Percentiles rank a stretch among this genome's conserved stretches.
Evolutionary conservation across 1,284 basidiomycete genomes (phyloP).

Genomic region (Neonothopanus nambi): DNA sequence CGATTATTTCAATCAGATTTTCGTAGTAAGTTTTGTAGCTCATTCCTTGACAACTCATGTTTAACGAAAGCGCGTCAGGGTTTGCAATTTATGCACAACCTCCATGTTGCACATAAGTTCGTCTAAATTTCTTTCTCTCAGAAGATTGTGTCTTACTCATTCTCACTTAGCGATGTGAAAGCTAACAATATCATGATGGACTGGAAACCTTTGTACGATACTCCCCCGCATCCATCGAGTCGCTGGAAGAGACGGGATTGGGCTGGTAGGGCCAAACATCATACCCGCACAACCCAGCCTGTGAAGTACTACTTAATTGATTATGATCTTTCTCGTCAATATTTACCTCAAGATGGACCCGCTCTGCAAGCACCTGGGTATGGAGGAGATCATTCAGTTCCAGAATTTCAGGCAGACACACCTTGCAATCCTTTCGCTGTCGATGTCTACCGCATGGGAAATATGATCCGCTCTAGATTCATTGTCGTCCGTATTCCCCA

Average conservation of each 20-base stretch:
- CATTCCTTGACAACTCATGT: not conserved
- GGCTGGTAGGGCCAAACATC: slow-evolving; percentile 19
- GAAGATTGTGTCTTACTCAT: no score
- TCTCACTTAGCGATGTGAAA: slow-evolving; percentile 36
- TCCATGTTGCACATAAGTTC: slow-evolving; percentile 40
- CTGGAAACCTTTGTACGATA: slow-evolving; percentile 24
- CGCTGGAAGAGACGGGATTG: slow-evolving; percentile 23
- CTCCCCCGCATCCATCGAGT: slow-evolving; percentile 25
- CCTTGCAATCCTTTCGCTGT: slow-evolving; percentile 35
- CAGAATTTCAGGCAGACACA: slow-evolving; percentile 22
- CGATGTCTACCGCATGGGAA: slow-evolving; percentile 38
- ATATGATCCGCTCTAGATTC: slow-evolving; percentile 24
- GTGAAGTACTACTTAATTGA: slow-evolving; percentile 35
- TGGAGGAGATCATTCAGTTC: slow-evolving; percentile 15
- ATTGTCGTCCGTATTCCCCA: slow-evolving; percentile 7
- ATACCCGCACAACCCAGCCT: slow-evolving; percentile 29
- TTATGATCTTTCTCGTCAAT: slow-evolving; percentile 32
- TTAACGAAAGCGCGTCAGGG: slow-evolving; percentile 27
- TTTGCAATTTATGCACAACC: slow-evolving; percentile 37
- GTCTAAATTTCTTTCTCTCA: not conserved
- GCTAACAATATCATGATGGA: slow-evolving; percentile 40
- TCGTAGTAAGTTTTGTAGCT: slow-evolving; percentile 26
- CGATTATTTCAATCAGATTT: slow-evolving; percentile 31
- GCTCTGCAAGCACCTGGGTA: slow-evolving; percentile 1
- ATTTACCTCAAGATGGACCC: slow-evolving; percentile 16